Evolutionary conservation across 345 rosid species (phyloP).

Genomic region (Syzygium grande): DNA sequence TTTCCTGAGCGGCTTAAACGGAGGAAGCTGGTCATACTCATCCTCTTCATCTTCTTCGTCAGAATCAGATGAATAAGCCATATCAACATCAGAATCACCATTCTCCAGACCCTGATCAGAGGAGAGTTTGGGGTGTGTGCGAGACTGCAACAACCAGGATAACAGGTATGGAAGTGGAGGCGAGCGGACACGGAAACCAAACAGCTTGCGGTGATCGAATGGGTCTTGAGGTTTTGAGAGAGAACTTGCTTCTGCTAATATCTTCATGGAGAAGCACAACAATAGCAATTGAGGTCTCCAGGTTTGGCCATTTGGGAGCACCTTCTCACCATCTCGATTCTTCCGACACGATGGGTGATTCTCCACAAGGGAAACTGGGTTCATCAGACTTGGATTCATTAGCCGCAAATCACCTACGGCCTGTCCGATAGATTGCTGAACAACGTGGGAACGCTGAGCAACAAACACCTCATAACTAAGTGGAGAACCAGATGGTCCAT

Average conservation of each 20-base stretch:
- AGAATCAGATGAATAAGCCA: constrained; percentile 73
- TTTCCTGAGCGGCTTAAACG: constrained; percentile 81
- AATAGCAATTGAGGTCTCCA: constrained; percentile 85
- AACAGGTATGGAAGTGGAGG: constrained; percentile 92
- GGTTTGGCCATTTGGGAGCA: constrained; percentile 84
- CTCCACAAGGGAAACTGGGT: constrained; percentile 88
- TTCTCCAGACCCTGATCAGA: constrained; percentile 75
- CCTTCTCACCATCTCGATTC: constrained; percentile 83
- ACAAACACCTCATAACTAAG: constrained; percentile 86
- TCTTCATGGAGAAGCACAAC: constrained; percentile 75
- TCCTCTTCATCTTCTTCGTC: constrained; percentile 84
- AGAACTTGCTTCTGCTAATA: constrained; percentile 73
- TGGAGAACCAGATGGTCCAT: constrained; percentile 85
- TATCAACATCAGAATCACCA: constrained; percentile 72
- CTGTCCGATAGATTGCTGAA: constrained; percentile 90
- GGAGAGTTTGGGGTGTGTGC: constrained; percentile 71
- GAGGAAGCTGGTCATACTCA: constrained; percentile 90
- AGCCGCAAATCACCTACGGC: constrained; percentile 86
- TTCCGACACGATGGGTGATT: constrained; percentile 81
- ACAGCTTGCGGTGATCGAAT: constrained; percentile 68
- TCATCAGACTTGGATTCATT: constrained; percentile 88
- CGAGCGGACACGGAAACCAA: constrained; percentile 78
- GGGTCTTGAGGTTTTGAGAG: constrained; percentile 76
- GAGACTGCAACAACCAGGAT: constrained; percentile 94
- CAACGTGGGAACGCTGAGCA: constrained; percentile 86